Evolutionary conservation across 192 early-diverging fungal species (phyloP), one percentile per base, ranked within the genome.

Genomic region (Backusella tuberculispora): DNA sequence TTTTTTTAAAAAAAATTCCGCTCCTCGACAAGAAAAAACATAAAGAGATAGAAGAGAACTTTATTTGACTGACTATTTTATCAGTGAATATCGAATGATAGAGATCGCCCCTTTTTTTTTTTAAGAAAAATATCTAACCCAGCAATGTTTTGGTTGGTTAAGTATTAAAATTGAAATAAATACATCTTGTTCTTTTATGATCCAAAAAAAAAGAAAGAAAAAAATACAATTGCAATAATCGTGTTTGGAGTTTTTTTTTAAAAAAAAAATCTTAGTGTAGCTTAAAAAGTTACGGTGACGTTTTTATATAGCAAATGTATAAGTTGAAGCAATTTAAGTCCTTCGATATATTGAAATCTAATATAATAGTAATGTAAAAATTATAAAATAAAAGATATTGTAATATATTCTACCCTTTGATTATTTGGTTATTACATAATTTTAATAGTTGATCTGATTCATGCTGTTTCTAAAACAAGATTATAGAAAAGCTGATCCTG

Each of bases 11-110:
- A 19, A 24, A 53, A 21, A 53, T 19, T 9, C 50, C 50, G 48
- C 48, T 53, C 48, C 48, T 53, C 48, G n/a, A 53, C 48, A 53
- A 53, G 17, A 19, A 21, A 8, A 53, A 24, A 9, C n/a, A 24
- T 21, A 19, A 19, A 50, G 19, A 19, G 48, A 19, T 7, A 53
- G 48, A 53, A 19, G 1, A 53, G 10, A 53, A 53, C 50, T n/a
- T 53, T 53, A 53, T 53, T 53, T 9, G 50, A 3, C n/a, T 4
- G 19, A 53, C 19, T 8, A 19, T 19, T 53, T 5, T 53, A 53
- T 53, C 50, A 53, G 50, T 53, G 19, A 12, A 19, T 53, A 53
- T 53, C 50, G 50, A 53, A 53, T 21, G 50, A 53, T 53, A 19
- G 6, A 19, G 19, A 53, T 12, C 19, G 7, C 50, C 50, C 48